These are phyloP conservation scores for Strobilomyces dryophilus DNA, from an alignment of 768 basidiomycete genomes.

Conservation along the genomic window DNA sequence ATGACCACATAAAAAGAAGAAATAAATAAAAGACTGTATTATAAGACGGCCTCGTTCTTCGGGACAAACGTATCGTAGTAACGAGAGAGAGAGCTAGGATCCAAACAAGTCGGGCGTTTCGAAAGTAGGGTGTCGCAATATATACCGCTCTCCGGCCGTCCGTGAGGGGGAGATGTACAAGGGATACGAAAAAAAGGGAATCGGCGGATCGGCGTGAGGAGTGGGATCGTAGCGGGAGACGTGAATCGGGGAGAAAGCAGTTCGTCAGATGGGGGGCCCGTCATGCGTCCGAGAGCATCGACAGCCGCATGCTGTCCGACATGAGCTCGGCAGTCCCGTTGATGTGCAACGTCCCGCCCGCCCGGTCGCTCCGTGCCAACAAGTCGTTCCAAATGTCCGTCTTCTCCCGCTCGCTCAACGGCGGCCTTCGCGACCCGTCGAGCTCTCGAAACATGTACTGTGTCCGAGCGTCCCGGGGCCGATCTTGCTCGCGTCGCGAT, in stretches of 20 bases:
- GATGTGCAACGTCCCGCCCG: conserved; percentile 72
- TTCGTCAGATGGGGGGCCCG: neutral
- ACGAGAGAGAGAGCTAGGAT: neutral
- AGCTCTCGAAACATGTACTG: conserved; percentile 49
- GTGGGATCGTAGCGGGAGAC: neutral
- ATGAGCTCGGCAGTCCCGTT: conserved; percentile 34
- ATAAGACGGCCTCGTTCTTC: neutral
- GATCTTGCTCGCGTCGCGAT: conserved; percentile 9
- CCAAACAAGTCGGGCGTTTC: neutral
- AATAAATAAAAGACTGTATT: too few relatives aligned
- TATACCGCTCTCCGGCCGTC: conserved; percentile 6
- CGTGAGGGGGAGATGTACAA: conserved; percentile 4
- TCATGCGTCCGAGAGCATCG: conserved; percentile 22
- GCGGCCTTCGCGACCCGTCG: conserved; percentile 31
- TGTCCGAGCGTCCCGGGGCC: conserved; percentile 21
- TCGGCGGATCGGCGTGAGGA: neutral
- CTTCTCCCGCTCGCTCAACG: conserved; percentile 66
- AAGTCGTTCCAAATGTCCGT: conserved; percentile 67
- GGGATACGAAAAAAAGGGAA: neutral
- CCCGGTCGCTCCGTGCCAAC: conserved; percentile 58
- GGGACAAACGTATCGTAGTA: neutral
- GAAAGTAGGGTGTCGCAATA: conserved; percentile 4
- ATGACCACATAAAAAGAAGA: neutral
- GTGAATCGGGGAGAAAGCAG: neutral
- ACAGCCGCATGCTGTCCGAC: conserved; percentile 42